Base-by-base conservation (phyloP, 805 yeast species). In the Clavispora vitiphila region DNA sequence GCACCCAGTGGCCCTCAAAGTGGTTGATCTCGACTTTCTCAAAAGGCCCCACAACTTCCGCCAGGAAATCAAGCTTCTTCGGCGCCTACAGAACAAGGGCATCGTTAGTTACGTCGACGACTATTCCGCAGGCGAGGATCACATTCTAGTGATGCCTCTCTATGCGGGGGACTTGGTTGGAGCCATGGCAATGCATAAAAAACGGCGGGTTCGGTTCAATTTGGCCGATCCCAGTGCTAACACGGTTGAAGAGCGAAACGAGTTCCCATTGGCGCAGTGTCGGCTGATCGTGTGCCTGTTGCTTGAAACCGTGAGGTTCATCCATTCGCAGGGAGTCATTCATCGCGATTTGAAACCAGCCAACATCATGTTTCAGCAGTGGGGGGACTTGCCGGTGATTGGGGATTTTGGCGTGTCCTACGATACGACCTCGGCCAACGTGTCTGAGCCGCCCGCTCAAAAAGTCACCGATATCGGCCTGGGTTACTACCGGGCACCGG, bases 401-500 rank as follows among this genome's bases (percentile, higher is more conserved):
- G 76, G 79, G 12, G 95, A 87, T 54, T 82, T 83, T 60, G 93
- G 95, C 6, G 73, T 80, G 12, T 52, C 65, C 16, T 67, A 65
- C 48, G 58, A 64, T 26, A 20, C 40, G 18, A 32, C 16, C 10
- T 35, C 24, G 27, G 40, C 49, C 7, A 51, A 54, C 2, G 24
- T 44, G 11, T 63, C 58, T 29, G 81, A 86, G 29, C 73, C 75
- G 38, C 44, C 51, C 1, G 56, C 60, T 5, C 53, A 60, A 8
- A 65, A 72, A 49, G 67, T 72, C 43, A 68, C 74, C n/a, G 85
- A 78, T 48, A 80, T 87, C 4, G 72, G 83, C 16, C 81, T 90
- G 0, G 80, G 82, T 1, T 69, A 70, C 25, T 87, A 77, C 61
- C 80, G 83, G 45, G 81, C 93, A 0, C 91, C 95, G 0, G 95